A percentile compares a stretch with the other conserved stretches of the same genome.
phyloP scores from a whole-genome alignment of 352 stramenopile genomes.

The Halophytophthora batemanensis region DNA sequence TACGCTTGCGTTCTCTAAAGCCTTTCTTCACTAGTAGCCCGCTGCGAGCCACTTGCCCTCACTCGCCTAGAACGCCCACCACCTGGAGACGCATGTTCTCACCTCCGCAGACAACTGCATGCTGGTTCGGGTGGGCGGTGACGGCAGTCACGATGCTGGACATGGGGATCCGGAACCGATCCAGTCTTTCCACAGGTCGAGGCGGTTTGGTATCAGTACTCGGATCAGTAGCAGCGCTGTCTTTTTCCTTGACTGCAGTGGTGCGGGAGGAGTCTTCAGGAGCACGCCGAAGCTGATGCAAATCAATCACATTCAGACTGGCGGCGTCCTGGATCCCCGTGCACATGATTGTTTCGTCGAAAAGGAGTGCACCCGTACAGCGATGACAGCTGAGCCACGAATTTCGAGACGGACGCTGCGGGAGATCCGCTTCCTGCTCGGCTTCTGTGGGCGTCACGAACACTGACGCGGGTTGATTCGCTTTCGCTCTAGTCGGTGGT shows the following conservation, averaged over 20 bases:
- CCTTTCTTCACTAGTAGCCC: no score
- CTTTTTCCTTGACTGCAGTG: neutral
- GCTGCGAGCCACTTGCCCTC: neutral
- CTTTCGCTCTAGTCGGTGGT: constrained; percentile 17
- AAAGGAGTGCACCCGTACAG: constrained; percentile 40
- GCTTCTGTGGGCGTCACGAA: constrained; percentile 20
- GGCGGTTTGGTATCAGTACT: neutral
- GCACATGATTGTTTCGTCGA: constrained; percentile 52
- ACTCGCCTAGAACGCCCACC: constrained; percentile 15
- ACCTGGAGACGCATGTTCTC: constrained; percentile 39
- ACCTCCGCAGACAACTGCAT: constrained; percentile 45
- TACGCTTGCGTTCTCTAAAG: no score
- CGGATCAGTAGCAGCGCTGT: neutral
- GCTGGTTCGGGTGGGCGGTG: constrained; percentile 36
- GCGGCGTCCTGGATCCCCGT: constrained; percentile 35
- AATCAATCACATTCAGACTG: constrained; percentile 48
- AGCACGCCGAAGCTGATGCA: constrained; percentile 33
- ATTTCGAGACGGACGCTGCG: constrained; percentile 24
- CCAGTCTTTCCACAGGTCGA: constrained; percentile 28
- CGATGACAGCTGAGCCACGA: constrained; percentile 60
- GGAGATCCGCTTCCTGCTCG: constrained; percentile 17
- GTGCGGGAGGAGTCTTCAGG: neutral
- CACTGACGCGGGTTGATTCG: constrained; percentile 27
- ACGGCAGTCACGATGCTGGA: constrained; percentile 43
- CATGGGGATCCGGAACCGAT: constrained; percentile 52